Percentiles rank a stretch among this genome's conserved stretches.
Conservation (phyloP, 805 yeast genomes). For the Monosporozyma servazzii region DNA sequence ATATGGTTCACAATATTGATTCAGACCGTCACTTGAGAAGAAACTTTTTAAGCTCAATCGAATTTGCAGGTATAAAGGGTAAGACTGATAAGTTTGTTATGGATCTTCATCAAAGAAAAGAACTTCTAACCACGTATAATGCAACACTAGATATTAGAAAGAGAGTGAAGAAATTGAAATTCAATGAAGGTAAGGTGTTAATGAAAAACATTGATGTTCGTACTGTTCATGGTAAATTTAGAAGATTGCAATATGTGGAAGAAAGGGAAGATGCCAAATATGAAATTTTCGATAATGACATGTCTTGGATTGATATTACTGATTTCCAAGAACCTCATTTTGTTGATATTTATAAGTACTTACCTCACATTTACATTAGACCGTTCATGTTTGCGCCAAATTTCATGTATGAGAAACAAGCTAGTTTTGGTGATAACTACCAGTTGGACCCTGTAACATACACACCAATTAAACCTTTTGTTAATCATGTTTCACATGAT, state of each 20-base stretch:
- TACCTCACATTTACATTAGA: constrained; percentile 38
- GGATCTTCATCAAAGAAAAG: constrained; percentile 60
- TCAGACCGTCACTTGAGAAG: constrained; percentile 18
- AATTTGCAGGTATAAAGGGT: constrained; percentile 65
- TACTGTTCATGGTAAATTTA: constrained; percentile 41
- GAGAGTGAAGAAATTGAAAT: constrained; percentile 45
- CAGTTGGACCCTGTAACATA: constrained; percentile 33
- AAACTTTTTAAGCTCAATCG: constrained; percentile 22
- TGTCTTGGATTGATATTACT: constrained; percentile 50
- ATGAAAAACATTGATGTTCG: constrained; percentile 51
- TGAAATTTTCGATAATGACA: constrained; percentile 44
- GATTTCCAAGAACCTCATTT: constrained; percentile 54
- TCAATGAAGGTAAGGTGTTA: constrained; percentile 57
- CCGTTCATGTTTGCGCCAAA: constrained; percentile 64
- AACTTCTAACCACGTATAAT: constrained; percentile 36
- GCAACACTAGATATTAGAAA: constrained; percentile 40
- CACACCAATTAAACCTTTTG: constrained; percentile 37
- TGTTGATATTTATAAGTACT: constrained; percentile 30
- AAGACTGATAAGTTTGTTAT: constrained; percentile 45
- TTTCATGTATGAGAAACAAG: constrained; percentile 60
- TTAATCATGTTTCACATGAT: constrained; percentile 47
- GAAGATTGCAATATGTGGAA: constrained; percentile 18
- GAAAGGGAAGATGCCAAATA: constrained; percentile 16
- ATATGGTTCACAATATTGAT: constrained; percentile 46
- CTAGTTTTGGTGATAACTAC: constrained; percentile 38